Evolutionary conservation across 495 filamentous ascomycete genomes (phyloP).

Genomic region (Tuber magnatum): DNA sequence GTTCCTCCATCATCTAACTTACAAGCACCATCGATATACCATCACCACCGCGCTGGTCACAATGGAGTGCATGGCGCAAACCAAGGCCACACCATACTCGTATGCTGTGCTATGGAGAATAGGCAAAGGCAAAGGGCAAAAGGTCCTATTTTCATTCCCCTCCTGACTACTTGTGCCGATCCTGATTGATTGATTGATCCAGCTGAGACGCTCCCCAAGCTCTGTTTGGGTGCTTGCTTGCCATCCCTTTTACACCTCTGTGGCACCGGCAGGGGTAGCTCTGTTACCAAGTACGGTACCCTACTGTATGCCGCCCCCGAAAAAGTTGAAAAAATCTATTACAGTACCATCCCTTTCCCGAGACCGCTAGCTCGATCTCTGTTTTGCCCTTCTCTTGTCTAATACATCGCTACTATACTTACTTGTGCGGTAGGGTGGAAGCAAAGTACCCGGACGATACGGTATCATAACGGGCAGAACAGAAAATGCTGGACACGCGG

Average conservation of each 20-base stretch:
- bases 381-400: neutral
- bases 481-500: neutral
- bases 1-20: neutral
- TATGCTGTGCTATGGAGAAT: neutral
- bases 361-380: neutral
- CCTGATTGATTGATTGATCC: neutral
- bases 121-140: neutral
- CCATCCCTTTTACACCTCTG: neutral
- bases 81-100: neutral
- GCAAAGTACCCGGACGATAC: neutral
- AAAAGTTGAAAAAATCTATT: neutral
- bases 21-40: neutral
- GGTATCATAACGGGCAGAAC: neutral
- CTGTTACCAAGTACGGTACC: neutral
- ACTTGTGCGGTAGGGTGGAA: neutral
- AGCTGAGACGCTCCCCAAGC: neutral
- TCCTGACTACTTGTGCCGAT: neutral
- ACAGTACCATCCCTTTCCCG: too few species aligned
- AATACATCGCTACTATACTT: neutral
- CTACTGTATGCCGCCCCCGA: neutral
- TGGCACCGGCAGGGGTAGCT: neutral
- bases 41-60: neutral
- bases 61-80: neutral
- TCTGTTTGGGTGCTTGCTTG: neutral
- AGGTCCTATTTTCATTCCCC: neutral